Evolutionary conservation across 2,329 filamentous ascomycete genomes (phyloP), one percentile per base, ranked within the genome.

Genomic region (Reticulascus tulasneorum): DNA sequence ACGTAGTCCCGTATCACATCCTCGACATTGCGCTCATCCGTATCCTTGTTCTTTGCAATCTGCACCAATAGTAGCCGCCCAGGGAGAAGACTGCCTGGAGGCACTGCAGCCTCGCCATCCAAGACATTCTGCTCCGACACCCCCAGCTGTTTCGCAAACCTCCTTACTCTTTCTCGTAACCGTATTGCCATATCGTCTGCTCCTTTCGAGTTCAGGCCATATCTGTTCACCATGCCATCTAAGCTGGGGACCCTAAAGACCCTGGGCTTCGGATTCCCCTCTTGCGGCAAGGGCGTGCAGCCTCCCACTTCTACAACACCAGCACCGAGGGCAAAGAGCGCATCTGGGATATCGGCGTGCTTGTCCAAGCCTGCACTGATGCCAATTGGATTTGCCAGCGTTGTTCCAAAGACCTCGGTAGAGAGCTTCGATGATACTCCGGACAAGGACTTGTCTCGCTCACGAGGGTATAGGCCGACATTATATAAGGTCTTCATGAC

Each of bases 281-380:
- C 75, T 58, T 98, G 93, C 0, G 91, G 84, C n/a, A 79, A 64
- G 1, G 93, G 86, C 5, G 90, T 97, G 49, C 85, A 84, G 29
- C 91, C 93, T 44, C 93, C 93, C 3, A 98, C 84, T 58, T 98
- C 93, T 20, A 98, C 87, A 23, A 97, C 74, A 4, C 81, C 83
- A 17, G 91, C 82, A 21, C 93, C 93, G 4, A 96, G 67, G 7
- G 82, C 87, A 55, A 97, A 86, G 23, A 98, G 71, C 11, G 82
- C 76, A 51, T 91, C 85, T 2, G 90, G 86, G 35, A 97, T 82
- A 44, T 95, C 87, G 35, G 83, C 93, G 54, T 94, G 78, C 70
- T 98, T 97, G 68, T 97, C 93, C 27, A 98, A 79, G 9, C 93
- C 93, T 6, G 88, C 93, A n/a, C 88, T 94, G 45, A 94, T 95